Conservation (phyloP, 257 asterid genomes). For the Nicotiana benthamiana region DNA sequence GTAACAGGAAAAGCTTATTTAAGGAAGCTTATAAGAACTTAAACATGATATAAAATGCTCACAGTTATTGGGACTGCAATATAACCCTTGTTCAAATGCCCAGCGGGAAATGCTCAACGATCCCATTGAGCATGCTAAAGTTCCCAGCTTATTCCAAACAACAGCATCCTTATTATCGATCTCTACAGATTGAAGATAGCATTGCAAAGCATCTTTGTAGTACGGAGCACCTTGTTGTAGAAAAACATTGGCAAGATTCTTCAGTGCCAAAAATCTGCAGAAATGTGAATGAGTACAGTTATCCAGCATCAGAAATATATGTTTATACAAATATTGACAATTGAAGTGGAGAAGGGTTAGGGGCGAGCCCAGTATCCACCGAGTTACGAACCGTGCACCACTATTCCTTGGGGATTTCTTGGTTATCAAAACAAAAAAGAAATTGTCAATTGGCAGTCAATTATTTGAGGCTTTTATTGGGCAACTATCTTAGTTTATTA, state of each 20-base stretch:
- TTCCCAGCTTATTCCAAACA: conserved; percentile 95
- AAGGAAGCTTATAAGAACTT: conserved; percentile 2
- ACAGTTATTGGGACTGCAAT: conserved; percentile 96
- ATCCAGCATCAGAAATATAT: background rate
- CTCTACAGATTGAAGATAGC: conserved; percentile 97
- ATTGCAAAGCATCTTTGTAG: conserved; percentile 72
- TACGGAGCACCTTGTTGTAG: conserved; percentile 65
- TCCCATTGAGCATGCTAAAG: conserved; percentile 94
- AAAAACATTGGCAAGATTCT: conserved; percentile 84
- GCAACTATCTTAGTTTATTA: background rate
- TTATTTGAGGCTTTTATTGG: background rate
- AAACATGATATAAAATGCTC: conserved; percentile 32
- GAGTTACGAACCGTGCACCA: background rate
- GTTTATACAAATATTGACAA: background rate
- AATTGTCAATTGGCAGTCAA: background rate
- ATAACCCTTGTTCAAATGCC: conserved; percentile 97
- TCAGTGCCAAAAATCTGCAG: conserved; percentile 88
- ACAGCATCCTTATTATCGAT: conserved; percentile 88
- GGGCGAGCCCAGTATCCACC: background rate
- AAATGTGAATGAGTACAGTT: conserved; percentile 7
- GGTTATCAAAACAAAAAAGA: background rate
- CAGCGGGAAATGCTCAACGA: conserved; percentile 87
- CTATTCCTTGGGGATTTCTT: background rate
- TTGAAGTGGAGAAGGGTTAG: background rate
- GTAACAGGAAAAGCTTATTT: conserved; percentile 1